Percentiles rank a stretch among this genome's conserved stretches.
phyloP scores from a whole-genome alignment of 305 asterid species.

The Solanum chacoense region DNA sequence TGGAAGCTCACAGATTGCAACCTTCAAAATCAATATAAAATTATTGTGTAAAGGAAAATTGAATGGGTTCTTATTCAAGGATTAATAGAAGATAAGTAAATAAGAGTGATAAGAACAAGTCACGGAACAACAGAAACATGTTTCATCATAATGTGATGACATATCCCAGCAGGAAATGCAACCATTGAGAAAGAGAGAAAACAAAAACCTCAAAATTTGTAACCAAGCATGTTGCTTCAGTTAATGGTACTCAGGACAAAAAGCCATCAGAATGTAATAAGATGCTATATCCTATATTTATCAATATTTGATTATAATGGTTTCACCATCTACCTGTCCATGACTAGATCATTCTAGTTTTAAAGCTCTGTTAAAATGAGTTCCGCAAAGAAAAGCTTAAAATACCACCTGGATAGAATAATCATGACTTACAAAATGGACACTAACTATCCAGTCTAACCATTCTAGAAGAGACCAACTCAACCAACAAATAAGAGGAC shows the following conservation, averaged over 20 bases:
- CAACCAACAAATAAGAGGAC: background rate
- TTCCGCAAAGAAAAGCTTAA: background rate
- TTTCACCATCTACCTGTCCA: background rate
- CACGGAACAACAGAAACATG: background rate
- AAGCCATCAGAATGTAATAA: background rate
- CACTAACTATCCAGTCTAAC: background rate
- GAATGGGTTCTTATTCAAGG: background rate
- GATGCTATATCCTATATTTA: background rate
- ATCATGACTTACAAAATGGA: background rate
- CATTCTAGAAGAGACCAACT: background rate
- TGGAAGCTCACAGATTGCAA: slow-evolving; percentile 95
- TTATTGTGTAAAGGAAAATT: background rate
- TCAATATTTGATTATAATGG: background rate
- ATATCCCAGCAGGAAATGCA: background rate
- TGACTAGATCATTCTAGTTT: background rate
- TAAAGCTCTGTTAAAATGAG: background rate
- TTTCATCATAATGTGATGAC: background rate
- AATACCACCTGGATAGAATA: background rate
- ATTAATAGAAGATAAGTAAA: background rate
- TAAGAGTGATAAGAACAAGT: background rate
- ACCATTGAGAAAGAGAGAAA: background rate
- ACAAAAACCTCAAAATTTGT: background rate
- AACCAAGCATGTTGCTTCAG: background rate
- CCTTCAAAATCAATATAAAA: slow-evolving; percentile 32
- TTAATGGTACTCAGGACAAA: background rate